A percentile compares a stretch with the other conserved stretches of the same genome.
Evolutionary conservation across 2,329 filamentous ascomycete genomes (phyloP).

Genomic region (Calonectria pauciramosa): DNA sequence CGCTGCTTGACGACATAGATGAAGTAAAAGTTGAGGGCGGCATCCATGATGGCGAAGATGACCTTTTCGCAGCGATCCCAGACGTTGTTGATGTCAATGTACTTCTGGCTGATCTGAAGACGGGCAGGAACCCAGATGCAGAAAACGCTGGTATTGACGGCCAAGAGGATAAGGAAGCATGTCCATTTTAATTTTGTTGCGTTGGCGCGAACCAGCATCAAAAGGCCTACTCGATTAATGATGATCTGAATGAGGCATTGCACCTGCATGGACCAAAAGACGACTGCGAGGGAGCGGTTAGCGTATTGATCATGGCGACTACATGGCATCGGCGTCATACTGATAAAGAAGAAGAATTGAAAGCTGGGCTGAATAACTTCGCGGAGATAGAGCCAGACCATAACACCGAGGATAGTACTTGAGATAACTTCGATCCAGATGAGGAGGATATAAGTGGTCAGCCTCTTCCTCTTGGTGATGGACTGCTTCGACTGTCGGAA

Average conservation of each 20-base stretch:
- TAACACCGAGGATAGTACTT: slow-evolving; percentile 41
- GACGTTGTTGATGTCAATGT: slow-evolving; percentile 58
- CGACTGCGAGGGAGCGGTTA: slow-evolving; percentile 38
- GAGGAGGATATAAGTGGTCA: slow-evolving; percentile 39
- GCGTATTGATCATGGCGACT: neutral
- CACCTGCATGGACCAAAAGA: slow-evolving; percentile 53
- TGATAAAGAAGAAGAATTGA: slow-evolving; percentile 45
- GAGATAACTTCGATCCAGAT: slow-evolving; percentile 44
- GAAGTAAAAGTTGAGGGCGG: slow-evolving; percentile 62
- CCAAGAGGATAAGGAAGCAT: slow-evolving; percentile 56
- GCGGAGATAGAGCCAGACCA: slow-evolving; percentile 44
- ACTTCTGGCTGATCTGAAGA: slow-evolving; percentile 55
- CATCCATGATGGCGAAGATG: slow-evolving; percentile 62
- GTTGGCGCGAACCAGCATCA: slow-evolving; percentile 55
- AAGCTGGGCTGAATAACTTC: slow-evolving; percentile 48
- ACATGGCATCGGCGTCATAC: slow-evolving; percentile 38
- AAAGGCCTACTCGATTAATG: slow-evolving; percentile 63
- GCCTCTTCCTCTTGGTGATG: slow-evolving; percentile 36
- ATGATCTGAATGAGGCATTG: slow-evolving; percentile 64
- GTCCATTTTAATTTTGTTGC: slow-evolving; percentile 57
- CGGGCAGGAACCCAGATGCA: slow-evolving; percentile 65
- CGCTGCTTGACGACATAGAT: slow-evolving; percentile 57
- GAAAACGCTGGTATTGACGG: slow-evolving; percentile 64
- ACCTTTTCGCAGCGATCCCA: slow-evolving; percentile 67
- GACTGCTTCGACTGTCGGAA: slow-evolving; percentile 35